Base-by-base conservation (phyloP, 1,139 yeast species). In the Blastobotrys aristatus region DNA sequence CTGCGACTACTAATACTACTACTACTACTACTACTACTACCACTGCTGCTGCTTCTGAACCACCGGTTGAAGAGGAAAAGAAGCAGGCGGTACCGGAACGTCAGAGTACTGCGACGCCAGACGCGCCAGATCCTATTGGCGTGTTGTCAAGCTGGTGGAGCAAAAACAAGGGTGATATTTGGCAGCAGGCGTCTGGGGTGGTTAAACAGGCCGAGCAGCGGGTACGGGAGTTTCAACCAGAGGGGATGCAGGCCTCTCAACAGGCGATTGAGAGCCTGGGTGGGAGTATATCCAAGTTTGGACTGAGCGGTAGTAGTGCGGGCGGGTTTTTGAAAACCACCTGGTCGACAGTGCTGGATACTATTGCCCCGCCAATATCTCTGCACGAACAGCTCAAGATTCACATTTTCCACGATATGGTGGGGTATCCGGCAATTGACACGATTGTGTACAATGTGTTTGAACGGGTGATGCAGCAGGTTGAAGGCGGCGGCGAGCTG, bases 401-500 rank as follows among this genome's bases (percentile, higher is more conserved):
- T 50, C 87, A 84, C 58, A 78, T 92, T 37, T 83, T 87, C 47
- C 94, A 89, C 63, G 98, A 92, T 65, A 74, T 90, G 68, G 78
- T 77, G 31, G 89, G 92, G 57, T 78, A 83, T 62, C 72, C 79
- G 24, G 75, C 79, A 53, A 73, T 90, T 57, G 85, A 84, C 53
- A 72, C 74, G 46, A 71, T 81, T 53, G 80, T 87, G 16, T 77
- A 79, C 55, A 72, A 74, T 43, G 86, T 83, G 55, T 92, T 92
- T 65, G 82, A 80, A 58, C 74, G 76, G 48, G 97, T 88, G n/a
- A 81, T 89, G 83, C 76, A 77, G 54, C 97, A 90, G 66, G 97
- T 90, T 14, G 96, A 90, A 63, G 97, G 96, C 32, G 90, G 88
- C 11, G 88, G 72, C 40, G 73, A 69, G 27, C 63, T 59, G 63